These are phyloP conservation scores for Colletotrichum lupini DNA, from an alignment of 2,329 filamentous ascomycete species.

Conservation along the genomic window DNA sequence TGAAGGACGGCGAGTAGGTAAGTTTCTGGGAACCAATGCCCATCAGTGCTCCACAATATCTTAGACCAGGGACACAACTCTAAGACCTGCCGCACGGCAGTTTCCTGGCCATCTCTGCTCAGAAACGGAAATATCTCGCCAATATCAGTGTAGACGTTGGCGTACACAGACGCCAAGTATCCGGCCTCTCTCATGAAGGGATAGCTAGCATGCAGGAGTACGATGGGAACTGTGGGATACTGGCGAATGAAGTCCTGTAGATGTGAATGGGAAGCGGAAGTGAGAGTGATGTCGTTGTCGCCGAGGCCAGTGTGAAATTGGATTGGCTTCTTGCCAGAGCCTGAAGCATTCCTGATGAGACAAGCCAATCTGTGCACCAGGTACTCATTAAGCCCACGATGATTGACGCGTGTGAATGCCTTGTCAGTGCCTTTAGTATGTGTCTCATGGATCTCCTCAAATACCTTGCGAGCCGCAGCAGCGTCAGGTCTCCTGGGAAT, in stretches of 20 bases:
- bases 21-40: constrained; percentile 82
- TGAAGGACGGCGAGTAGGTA: constrained; percentile 79
- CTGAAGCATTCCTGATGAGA: constrained; percentile 60
- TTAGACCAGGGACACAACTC: constrained; percentile 82
- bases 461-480: constrained; percentile 52
- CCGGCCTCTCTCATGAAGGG: constrained; percentile 83
- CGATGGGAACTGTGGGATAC: constrained; percentile 77
- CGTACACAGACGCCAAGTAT: constrained; percentile 81
- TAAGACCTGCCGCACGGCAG: constrained; percentile 76
- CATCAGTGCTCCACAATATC: constrained; percentile 84
- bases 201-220: constrained; percentile 84
- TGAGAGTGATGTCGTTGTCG: constrained; percentile 80
- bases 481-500: constrained; percentile 60
- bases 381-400: constrained; percentile 75
- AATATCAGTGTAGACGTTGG: constrained; percentile 85
- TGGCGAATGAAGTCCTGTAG: constrained; percentile 78
- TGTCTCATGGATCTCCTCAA: constrained; percentile 49
- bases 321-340: constrained; percentile 72
- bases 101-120: constrained; percentile 80
- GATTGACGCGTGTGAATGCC: constrained; percentile 65
- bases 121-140: constrained; percentile 85
- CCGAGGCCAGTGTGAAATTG: constrained; percentile 88
- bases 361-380: constrained; percentile 73
- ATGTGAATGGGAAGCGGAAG: constrained; percentile 78
- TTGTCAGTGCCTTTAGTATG: constrained; percentile 36